Percentiles rank a stretch among this genome's conserved stretches.
phyloP scores from a whole-genome alignment of 805 yeast species.

The Saccharomycopsis oosterbeekiorum region DNA sequence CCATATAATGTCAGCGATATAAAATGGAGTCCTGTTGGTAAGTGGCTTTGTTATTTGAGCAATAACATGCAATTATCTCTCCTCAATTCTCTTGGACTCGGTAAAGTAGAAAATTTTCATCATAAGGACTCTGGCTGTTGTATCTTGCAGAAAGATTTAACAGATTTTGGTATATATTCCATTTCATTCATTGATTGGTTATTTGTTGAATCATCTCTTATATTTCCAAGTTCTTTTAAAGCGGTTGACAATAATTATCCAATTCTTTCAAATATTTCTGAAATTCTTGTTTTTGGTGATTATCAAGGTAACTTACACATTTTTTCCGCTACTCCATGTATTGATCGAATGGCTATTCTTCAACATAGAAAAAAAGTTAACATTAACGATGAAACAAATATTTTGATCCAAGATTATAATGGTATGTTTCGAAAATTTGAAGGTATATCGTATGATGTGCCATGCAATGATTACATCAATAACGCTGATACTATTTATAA shows the following conservation, averaged over 20 bases:
- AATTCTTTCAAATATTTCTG: conserved; percentile 2
- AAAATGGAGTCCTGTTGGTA: conserved; percentile 13
- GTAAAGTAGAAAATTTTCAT: background rate
- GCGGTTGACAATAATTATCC: conserved; percentile 8
- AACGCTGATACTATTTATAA: background rate
- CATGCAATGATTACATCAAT: background rate
- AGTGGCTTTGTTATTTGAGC: conserved; percentile 8
- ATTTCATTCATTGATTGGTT: background rate
- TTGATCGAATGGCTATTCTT: background rate
- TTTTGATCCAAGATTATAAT: background rate
- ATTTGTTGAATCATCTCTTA: background rate
- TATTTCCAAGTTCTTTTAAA: background rate
- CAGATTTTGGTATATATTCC: background rate
- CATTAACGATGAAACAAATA: background rate
- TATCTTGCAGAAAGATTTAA: background rate
- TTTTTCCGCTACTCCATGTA: conserved; percentile 1
- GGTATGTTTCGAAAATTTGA: background rate
- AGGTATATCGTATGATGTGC: background rate
- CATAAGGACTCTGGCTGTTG: background rate
- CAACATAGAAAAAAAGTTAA: background rate
- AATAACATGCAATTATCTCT: background rate
- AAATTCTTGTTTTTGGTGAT: conserved; percentile 14
- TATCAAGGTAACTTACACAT: conserved; percentile 5
- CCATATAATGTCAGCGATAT: background rate
- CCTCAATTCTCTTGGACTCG: conserved; percentile 10